Percentiles rank a stretch among this genome's conserved stretches.
Evolutionary conservation across 176 grass and related monocot genomes (phyloP).

Genomic region (Elymus sibiricus): DNA sequence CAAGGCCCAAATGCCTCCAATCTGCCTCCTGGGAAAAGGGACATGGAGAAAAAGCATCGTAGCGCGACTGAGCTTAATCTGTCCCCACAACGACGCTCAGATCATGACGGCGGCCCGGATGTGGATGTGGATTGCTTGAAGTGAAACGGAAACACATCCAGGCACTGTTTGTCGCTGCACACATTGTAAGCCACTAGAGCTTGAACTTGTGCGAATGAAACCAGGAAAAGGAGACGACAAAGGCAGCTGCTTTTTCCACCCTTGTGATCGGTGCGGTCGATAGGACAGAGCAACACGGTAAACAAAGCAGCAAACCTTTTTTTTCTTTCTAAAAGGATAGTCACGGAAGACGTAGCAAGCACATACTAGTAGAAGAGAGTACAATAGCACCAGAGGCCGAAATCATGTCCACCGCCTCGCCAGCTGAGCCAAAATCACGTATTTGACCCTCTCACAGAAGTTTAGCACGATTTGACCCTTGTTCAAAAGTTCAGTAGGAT

Average conservation of each 20-base stretch:
- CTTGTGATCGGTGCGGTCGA: background rate
- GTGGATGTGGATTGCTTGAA: too few species aligned
- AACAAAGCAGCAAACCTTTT: background rate
- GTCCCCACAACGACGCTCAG: background rate
- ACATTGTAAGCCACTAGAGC: background rate
- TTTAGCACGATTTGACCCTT: too few species aligned
- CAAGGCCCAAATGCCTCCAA: slow-evolving; percentile 25
- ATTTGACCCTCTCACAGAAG: too few species aligned
- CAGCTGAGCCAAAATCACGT: too few species aligned
- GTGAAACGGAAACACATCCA: background rate
- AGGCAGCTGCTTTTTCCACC: background rate
- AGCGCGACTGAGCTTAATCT: background rate
- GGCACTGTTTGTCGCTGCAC: background rate
- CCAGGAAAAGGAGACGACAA: background rate
- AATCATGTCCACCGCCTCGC: too few species aligned
- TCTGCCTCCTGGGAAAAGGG: slow-evolving; percentile 18
- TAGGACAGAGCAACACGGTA: background rate
- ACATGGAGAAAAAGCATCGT: background rate
- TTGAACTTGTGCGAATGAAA: background rate
- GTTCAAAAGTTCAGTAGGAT: too few species aligned
- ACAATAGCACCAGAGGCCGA: too few species aligned
- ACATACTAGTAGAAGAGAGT: too few species aligned
- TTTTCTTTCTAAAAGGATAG: too few species aligned
- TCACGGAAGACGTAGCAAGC: too few species aligned
- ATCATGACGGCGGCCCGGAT: background rate